Evolutionary conservation across 2,329 filamentous ascomycete species (phyloP).

Genomic region (Colletotrichum cuscutae): DNA sequence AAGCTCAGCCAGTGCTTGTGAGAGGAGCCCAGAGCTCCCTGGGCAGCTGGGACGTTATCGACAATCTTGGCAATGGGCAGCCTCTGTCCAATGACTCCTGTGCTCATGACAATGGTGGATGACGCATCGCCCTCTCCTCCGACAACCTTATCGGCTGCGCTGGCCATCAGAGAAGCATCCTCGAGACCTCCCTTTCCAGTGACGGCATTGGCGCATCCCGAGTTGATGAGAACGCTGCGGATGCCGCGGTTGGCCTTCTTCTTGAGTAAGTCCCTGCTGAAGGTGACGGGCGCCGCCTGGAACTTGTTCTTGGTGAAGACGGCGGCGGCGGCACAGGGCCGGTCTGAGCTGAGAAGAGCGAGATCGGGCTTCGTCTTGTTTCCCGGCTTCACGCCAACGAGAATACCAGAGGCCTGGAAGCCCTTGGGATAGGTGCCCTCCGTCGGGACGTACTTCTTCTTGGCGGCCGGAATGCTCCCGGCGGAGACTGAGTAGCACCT

Average conservation of each 20-base stretch:
- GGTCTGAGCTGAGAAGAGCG: slow-evolving; percentile 86
- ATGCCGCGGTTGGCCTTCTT: slow-evolving; percentile 75
- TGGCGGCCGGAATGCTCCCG: slow-evolving; percentile 76
- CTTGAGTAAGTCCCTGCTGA: slow-evolving; percentile 79
- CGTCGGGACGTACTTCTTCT: slow-evolving; percentile 90
- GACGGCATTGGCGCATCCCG: slow-evolving; percentile 96
- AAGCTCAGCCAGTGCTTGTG: slow-evolving; percentile 89
- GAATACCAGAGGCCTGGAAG: slow-evolving; percentile 85
- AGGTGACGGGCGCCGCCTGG: slow-evolving; percentile 93
- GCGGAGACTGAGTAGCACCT: slow-evolving; percentile 70
- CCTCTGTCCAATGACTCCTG: slow-evolving; percentile 94
- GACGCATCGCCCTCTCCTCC: slow-evolving; percentile 51
- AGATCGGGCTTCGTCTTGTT: slow-evolving; percentile 94
- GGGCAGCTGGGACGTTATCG: slow-evolving; percentile 80
- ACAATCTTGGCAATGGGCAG: slow-evolving; percentile 93
- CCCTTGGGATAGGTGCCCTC: slow-evolving; percentile 89
- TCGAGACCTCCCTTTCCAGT: slow-evolving; percentile 90
- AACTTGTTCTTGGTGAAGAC: slow-evolving; percentile 99
- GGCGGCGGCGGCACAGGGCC: slow-evolving; percentile 85
- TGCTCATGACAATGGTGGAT: slow-evolving; percentile 97
- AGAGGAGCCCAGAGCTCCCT: slow-evolving; percentile 74
- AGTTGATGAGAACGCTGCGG: slow-evolving; percentile 89
- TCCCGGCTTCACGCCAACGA: slow-evolving; percentile 92
- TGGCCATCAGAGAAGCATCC: slow-evolving; percentile 87
- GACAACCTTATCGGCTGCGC: slow-evolving; percentile 74